A percentile compares a stretch with the other conserved stretches of the same genome.
Evolutionary conservation across 768 basidiomycete species (phyloP).

Genomic region (Leccinum pellstonianum): DNA sequence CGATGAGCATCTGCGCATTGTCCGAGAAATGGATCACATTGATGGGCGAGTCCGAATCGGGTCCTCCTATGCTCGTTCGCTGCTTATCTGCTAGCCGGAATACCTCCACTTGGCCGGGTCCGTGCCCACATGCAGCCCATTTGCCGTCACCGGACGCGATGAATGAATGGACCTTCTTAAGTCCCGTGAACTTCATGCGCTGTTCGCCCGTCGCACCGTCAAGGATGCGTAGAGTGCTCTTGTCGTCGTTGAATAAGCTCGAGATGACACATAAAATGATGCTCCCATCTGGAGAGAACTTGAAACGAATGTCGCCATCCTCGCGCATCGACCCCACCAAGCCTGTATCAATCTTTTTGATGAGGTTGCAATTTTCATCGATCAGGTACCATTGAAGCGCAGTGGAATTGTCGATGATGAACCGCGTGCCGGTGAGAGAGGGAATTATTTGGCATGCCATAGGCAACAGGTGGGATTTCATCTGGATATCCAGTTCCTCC

Average conservation of each 20-base stretch:
- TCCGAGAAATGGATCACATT: slow-evolving; percentile 18
- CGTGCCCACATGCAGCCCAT: slow-evolving; percentile 12
- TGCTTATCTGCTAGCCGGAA: not conserved
- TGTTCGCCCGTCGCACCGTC: slow-evolving; percentile 12
- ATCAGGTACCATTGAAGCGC: not conserved
- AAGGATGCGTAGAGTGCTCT: slow-evolving; percentile 10
- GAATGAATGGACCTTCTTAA: slow-evolving; percentile 9
- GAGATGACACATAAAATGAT: slow-evolving; percentile 5
- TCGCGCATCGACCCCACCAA: not conserved
- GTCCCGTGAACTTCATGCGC: slow-evolving; percentile 6
- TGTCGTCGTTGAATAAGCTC: slow-evolving; percentile 7
- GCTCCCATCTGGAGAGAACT: slow-evolving; percentile 15
- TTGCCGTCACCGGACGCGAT: slow-evolving; percentile 6
- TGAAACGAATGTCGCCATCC: not conserved
- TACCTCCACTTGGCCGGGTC: slow-evolving; percentile 3
- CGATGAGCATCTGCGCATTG: slow-evolving; percentile 14
- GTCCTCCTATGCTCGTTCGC: not conserved
- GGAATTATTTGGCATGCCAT: not conserved
- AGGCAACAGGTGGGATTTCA: not conserved
- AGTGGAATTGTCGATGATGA: slow-evolving; percentile 1
- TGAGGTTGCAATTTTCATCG: not conserved
- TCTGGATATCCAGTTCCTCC: not conserved
- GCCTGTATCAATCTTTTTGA: slow-evolving; percentile 15
- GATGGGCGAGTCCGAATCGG: not conserved
- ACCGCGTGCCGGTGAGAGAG: slow-evolving; percentile 13